phyloP scores from a whole-genome alignment of 1,284 basidiomycete species.

The Microbotryomycetes sp. region DNA sequence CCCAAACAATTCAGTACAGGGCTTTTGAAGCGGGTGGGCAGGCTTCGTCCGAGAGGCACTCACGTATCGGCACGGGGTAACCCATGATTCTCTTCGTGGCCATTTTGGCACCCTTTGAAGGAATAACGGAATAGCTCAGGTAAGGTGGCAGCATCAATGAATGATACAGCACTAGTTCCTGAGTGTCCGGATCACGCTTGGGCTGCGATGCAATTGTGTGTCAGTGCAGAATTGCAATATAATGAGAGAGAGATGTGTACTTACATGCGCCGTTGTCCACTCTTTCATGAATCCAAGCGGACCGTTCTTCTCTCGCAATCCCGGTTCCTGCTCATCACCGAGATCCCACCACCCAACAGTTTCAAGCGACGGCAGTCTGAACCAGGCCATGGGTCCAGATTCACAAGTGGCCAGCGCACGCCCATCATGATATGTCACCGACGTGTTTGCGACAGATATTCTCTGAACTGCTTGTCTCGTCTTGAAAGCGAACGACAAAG shows the following conservation, averaged over 20 bases:
- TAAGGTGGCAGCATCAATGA: conserved; percentile 48
- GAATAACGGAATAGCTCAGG: conserved; percentile 47
- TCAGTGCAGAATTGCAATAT: background rate
- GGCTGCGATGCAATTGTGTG: conserved; percentile 33
- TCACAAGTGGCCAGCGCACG: conserved; percentile 49
- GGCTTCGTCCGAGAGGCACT: background rate
- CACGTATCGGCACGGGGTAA: conserved; percentile 25
- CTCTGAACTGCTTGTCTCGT: conserved; percentile 38
- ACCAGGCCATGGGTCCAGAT: conserved; percentile 46
- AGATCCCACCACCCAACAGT: conserved; percentile 46
- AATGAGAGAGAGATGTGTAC: background rate
- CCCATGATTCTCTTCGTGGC: conserved; percentile 19
- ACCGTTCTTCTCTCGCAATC: conserved; percentile 32
- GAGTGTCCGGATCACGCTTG: conserved; percentile 46
- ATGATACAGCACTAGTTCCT: conserved; percentile 47
- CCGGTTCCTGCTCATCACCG: conserved; percentile 34
- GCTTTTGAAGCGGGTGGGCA: conserved; percentile 16
- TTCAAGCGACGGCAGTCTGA: conserved; percentile 47
- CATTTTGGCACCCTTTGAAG: conserved; percentile 17
- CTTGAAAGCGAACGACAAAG: conserved; percentile 40
- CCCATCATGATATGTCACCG: conserved; percentile 45
- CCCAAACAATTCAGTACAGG: too few relatives aligned
- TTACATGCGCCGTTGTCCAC: conserved; percentile 48
- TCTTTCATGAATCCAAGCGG: conserved; percentile 42
- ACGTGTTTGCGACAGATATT: conserved; percentile 49